Evolutionary conservation across 2,329 filamentous ascomycete species (phyloP), one percentile per base, ranked within the genome.

Genomic region (Colletotrichum sp.): DNA sequence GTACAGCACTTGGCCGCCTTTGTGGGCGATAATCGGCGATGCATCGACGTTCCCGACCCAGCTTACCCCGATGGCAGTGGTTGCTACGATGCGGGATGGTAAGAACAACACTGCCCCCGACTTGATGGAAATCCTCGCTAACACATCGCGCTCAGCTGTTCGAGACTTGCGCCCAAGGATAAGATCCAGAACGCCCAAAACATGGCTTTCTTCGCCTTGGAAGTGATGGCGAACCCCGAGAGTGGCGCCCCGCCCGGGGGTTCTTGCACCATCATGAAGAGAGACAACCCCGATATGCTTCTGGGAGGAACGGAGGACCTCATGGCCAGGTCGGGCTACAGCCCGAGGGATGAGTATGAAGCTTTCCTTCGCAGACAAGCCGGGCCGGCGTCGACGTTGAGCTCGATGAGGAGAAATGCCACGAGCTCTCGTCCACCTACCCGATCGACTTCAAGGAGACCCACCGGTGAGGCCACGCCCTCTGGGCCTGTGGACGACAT

Each of bases 231-330:
- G 15, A 30, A 71, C 15, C 69, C 69, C 8, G 30, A 44, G 24
- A n/a, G 30, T 30, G 69, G 69, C 30, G 69, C 39, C 1, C 28
- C 69, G 21, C 39, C 59, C 3, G 57, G 59, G 2, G 12, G 55
- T n/a, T 39, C 69, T 24, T 66, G 69, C 21, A 66, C 69, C 5
- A 71, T 71, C 44, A 71, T 66, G 69, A 66, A 71, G 39, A 57
- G 69, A 59, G 62, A 71, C 16, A 26, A 9, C 6, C 34, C 16
- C 12, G 21, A 34, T 13, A 18, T 59, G 8, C 30, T 66, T 9
- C 21, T 67, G 2, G 30, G 69, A 24, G 44, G 69, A 12, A 12
- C 36, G 1, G 44, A 57, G 6, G 32, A 59, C 24, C n/a, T 30
- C 15, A 59, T 36, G 60, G 60, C 44, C 10, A 18, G 28, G 59